Base-by-base conservation (phyloP, 495 filamentous ascomycete species). In the Aspergillus carlsbadensis region DNA sequence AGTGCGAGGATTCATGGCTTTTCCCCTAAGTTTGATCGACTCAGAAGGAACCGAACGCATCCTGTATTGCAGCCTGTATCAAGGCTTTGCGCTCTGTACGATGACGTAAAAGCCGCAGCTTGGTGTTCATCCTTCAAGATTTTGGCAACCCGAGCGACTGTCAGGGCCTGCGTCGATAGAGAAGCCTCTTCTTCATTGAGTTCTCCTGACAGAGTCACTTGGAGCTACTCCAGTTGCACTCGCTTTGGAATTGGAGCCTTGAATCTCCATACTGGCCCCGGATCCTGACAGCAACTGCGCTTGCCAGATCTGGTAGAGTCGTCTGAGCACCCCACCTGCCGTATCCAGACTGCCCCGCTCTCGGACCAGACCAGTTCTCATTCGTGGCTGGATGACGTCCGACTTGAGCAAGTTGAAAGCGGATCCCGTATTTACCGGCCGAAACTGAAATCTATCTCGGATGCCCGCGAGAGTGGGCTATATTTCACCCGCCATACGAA, bases 371-470 rank as follows among this genome's bases (percentile, higher is more conserved):
- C 26, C 36, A 5, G 15, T 10, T 14, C 11, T 39, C 46, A 49
- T 36, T 31, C 1, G 31, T 18, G 11, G 46, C 46, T 49, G 21
- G 20, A 13, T 7, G 14, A 11, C 15, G 48, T 52, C 26, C 26
- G 26, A 29, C 26, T 29, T 29, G 26, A 8, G 26, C 26, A 29
- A 29, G 26, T 4, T 3, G 26, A 4, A 52, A 5, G n/a, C n/a
- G n/a, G n/a, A n/a, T n/a, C n/a, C n/a, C n/a, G n/a, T n/a, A n/a
- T 41, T 42, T 52, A 52, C 49, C 35, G 10, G 6, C 48, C 48
- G 48, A 18, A 42, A 42, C 49, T 2, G 49, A 26, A 26, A 11
- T 33, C 14, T 13, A 34, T 21, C 45, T 15, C 26, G 45, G 6
- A 39, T 18, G 3, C 21, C 14, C 13, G 37, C 36, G 13, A 31